Percentiles rank a stretch among this genome's conserved stretches.
Conservation (phyloP, 371 early-diverging fungal genomes). For the Mucor piriformis region DNA sequence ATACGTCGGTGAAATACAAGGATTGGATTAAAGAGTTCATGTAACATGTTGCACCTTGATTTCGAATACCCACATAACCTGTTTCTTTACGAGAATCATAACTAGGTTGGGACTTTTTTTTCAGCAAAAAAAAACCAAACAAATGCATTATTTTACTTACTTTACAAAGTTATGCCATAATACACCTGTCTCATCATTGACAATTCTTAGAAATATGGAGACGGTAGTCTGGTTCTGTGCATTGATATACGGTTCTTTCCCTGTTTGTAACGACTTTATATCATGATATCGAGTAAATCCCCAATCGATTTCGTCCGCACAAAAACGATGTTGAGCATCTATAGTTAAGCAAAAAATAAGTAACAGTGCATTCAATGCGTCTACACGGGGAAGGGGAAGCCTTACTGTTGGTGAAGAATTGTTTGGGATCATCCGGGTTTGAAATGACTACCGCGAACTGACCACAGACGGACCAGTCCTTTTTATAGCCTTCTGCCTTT, state of each 20-base stretch:
- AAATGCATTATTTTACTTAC: too few relatives aligned
- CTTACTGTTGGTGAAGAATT: constrained; percentile 67
- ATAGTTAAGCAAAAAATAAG: not conserved
- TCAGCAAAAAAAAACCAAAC: too few relatives aligned
- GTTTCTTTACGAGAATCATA: constrained; percentile 89
- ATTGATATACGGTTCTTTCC: constrained; percentile 45
- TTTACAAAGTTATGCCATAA: constrained; percentile 93
- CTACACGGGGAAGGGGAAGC: constrained; percentile 29
- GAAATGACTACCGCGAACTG: constrained; percentile 80
- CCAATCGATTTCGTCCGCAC: constrained; percentile 86
- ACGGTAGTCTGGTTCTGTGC: constrained; percentile 62
- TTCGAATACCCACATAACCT: constrained; percentile 93
- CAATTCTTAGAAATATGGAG: constrained; percentile 77
- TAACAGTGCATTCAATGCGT: constrained; percentile 22
- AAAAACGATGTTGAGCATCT: constrained; percentile 85
- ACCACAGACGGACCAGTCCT: constrained; percentile 72
- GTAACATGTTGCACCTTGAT: constrained; percentile 99
- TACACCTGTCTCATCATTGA: constrained; percentile 90
- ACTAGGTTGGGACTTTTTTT: too few relatives aligned
- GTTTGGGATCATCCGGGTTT: constrained; percentile 69
- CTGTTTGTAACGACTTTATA: constrained; percentile 40
- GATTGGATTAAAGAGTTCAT: constrained; percentile 98
- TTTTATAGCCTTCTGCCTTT: constrained; percentile 57
- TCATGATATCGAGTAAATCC: constrained; percentile 79
- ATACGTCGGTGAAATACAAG: constrained; percentile 92